Percentiles rank a stretch among this genome's conserved stretches.
Evolutionary conservation across 768 basidiomycete genomes (phyloP).

Genomic region (Flagelloscypha sp.): DNA sequence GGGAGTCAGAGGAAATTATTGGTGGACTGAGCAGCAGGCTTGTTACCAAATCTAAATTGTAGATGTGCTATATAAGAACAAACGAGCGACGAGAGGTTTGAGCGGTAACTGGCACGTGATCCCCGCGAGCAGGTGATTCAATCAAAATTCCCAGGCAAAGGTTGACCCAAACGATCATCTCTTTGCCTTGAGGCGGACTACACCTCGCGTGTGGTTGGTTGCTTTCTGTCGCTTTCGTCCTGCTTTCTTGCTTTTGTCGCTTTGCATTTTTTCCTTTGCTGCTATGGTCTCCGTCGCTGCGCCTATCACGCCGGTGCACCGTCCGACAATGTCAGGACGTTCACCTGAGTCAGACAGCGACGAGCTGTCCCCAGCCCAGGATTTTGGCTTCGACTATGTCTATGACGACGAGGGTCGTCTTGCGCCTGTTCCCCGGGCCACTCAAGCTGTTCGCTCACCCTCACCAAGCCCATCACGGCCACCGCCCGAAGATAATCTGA

Average conservation of each 20-base stretch:
- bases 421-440: constrained; percentile 30
- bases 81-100: constrained; percentile 7
- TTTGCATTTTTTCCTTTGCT: constrained; percentile 17
- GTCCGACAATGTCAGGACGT: constrained; percentile 19
- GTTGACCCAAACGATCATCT: no score
- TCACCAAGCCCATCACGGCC: constrained; percentile 8
- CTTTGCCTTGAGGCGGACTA: constrained; percentile 5
- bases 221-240: constrained; percentile 17
- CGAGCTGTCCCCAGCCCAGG: constrained; percentile 52
- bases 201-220: constrained; percentile 15
- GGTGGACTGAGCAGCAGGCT: constrained; percentile 31
- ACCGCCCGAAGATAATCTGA: constrained; percentile 5
- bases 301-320: constrained; percentile 19
- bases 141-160: no score
- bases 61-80: constrained; percentile 9
- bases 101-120: constrained; percentile 2
- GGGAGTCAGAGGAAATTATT: constrained; percentile 65
- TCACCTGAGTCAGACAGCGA: constrained; percentile 37
- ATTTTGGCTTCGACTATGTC: constrained; percentile 61
- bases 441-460: constrained; percentile 24
- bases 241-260: constrained; percentile 12
- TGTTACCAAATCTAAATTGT: constrained; percentile 31
- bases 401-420: constrained; percentile 47
- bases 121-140: constrained; percentile 36
- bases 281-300: constrained; percentile 23